These are phyloP conservation scores for Hapsidospora chrysogenum DNA, from an alignment of 495 filamentous ascomycete species.

Conservation along the genomic window DNA sequence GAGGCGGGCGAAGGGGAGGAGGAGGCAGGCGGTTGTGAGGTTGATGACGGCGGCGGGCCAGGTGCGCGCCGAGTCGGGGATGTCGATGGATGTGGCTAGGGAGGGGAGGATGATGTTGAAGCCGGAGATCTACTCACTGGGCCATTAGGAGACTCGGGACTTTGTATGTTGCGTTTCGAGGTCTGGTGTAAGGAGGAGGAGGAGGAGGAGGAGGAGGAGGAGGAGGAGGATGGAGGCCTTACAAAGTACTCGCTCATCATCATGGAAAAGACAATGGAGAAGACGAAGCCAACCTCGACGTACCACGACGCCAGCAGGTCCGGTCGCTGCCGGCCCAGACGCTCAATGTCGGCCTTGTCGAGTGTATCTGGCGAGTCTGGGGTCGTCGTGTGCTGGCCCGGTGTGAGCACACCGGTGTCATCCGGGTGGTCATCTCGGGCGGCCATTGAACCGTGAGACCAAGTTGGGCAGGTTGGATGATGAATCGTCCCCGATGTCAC, in stretches of 20 bases:
- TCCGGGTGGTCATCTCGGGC: too few relatives aligned
- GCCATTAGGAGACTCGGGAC: too few relatives aligned
- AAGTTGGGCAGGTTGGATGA: too few relatives aligned
- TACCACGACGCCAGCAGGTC: neutral
- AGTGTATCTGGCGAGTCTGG: neutral
- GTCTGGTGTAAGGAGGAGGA: neutral
- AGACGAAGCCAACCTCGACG: constrained; percentile 1
- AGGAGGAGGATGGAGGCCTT: neutral
- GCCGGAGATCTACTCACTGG: too few relatives aligned
- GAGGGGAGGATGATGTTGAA: constrained; percentile 56
- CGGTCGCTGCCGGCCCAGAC: constrained; percentile 1
- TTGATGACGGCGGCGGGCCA: constrained; percentile 59
- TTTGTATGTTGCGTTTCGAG: constrained; percentile 48
- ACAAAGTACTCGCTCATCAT: constrained; percentile 4
- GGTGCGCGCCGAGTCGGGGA: constrained; percentile 37
- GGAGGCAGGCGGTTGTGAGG: constrained; percentile 44
- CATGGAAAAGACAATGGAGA: constrained; percentile 1
- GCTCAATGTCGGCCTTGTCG: constrained; percentile 2
- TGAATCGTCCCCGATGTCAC: too few relatives aligned
- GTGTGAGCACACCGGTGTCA: neutral
- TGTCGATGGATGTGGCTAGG: constrained; percentile 36
- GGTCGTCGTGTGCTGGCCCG: neutral
- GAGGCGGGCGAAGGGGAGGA: constrained; percentile 52
- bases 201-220: neutral
- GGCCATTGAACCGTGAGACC: too few relatives aligned